Conservation (phyloP, 2,329 filamentous ascomycete species). For the Myrmaecium sp. region DNA sequence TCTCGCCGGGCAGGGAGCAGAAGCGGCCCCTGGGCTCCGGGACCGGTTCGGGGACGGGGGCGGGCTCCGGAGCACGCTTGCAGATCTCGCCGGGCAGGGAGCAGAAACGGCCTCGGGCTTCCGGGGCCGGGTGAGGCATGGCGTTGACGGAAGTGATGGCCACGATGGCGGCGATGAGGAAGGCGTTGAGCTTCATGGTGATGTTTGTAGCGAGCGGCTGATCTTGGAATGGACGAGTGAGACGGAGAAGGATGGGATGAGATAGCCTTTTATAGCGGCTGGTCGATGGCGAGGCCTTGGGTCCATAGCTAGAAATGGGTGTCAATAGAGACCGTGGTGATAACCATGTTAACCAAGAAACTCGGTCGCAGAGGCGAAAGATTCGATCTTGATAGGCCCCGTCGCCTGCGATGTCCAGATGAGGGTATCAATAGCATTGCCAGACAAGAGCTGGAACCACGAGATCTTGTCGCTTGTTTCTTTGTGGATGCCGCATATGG, state of each 20-base stretch:
- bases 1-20: slow-evolving; percentile 12
- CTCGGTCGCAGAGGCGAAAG: not conserved
- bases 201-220: slow-evolving; percentile 6
- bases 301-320: slow-evolving; percentile 1
- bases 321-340: slow-evolving; percentile 5
- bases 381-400: not conserved
- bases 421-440: not conserved
- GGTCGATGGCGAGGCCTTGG: not conserved
- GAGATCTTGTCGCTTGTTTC: no score
- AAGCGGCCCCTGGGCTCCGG: slow-evolving; percentile 8
- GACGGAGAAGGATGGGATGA: slow-evolving; percentile 6
- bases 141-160: slow-evolving; percentile 23
- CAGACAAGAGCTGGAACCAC: no score
- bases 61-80: slow-evolving; percentile 10
- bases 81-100: slow-evolving; percentile 7
- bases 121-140: slow-evolving; percentile 23
- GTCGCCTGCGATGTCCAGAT: not conserved
- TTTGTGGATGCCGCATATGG: slow-evolving; percentile 7
- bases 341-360: slow-evolving; percentile 1
- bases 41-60: slow-evolving; percentile 23
- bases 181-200: slow-evolving; percentile 32
- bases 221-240: slow-evolving; percentile 6
- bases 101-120: slow-evolving; percentile 11
- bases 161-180: slow-evolving; percentile 24
- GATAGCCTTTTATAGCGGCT: slow-evolving; percentile 1